phyloP scores from a whole-genome alignment of 495 filamentous ascomycete species.

The Penicilliopsis zonata region DNA sequence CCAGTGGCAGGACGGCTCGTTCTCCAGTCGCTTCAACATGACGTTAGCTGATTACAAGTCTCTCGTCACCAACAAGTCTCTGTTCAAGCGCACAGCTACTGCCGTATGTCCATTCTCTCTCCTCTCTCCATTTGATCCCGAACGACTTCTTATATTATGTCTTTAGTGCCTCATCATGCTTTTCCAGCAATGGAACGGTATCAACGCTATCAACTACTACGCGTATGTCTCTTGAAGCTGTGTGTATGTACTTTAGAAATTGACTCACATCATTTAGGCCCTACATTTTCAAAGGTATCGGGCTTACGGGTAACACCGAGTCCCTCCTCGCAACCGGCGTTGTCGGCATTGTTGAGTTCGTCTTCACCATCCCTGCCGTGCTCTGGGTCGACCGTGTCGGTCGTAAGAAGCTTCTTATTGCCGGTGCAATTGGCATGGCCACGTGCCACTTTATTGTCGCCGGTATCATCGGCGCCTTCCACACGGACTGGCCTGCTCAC shows the following conservation, averaged over 20 bases:
- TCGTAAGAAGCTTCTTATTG: slow-evolving; percentile 63
- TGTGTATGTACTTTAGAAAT: not conserved
- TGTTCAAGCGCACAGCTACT: slow-evolving; percentile 24
- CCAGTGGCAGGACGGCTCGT: slow-evolving; percentile 17
- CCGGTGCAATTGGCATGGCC: slow-evolving; percentile 62
- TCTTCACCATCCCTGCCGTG: slow-evolving; percentile 56
- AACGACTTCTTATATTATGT: slow-evolving; percentile 4
- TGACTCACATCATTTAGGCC: slow-evolving; percentile 10
- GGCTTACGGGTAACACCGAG: slow-evolving; percentile 35
- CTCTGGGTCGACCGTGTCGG: slow-evolving; percentile 65
- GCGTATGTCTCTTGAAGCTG: slow-evolving; percentile 18
- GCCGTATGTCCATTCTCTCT: slow-evolving; percentile 13
- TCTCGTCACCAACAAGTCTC: slow-evolving; percentile 19
- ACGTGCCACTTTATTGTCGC: slow-evolving; percentile 39
- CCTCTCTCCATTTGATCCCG: slow-evolving; percentile 1
- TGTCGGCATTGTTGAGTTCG: slow-evolving; percentile 65
- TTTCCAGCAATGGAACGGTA: slow-evolving; percentile 56
- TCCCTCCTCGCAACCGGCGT: slow-evolving; percentile 60
- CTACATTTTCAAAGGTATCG: slow-evolving; percentile 25
- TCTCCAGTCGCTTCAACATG: slow-evolving; percentile 19
- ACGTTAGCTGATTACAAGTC: slow-evolving; percentile 17
- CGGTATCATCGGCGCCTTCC: slow-evolving; percentile 25
- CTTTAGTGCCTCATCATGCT: slow-evolving; percentile 21
- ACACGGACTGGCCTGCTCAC: slow-evolving; percentile 15
- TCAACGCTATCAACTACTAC: slow-evolving; percentile 52